Base-by-base conservation (phyloP, 108 stramenopile species). In the Poteriospumella lacustris region DNA sequence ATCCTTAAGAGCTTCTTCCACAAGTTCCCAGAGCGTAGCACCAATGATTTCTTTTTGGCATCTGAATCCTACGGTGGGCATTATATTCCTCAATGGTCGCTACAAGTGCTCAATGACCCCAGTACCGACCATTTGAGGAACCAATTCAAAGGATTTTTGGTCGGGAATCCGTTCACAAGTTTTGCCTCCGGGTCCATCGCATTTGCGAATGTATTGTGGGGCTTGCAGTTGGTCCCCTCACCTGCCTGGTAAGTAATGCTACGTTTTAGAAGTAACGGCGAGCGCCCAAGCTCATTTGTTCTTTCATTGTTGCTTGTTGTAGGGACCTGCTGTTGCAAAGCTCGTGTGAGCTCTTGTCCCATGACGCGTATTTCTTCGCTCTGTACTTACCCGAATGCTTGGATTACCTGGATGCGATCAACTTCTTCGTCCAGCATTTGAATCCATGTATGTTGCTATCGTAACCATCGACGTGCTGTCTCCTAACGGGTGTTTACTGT, bases 51-150 rank as follows among this genome's bases (percentile, higher is more conserved):
- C 41, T 73, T 42, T 56, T 38, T 73, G 41, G 70, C 70, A 42
- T 73, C 70, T 42, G 70, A 73, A 56, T 73, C 70, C 15, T 73
- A 73, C 36, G 70, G 70, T 73, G 70, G 70, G 31, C 70, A 73
- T 56, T 73, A 73, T 56, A 73, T 73, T 42, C 70, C 70, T 12
- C 70, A 73, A 73, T 56, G 43, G 43, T n/a, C 70, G 42, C 33
- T 73, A 26, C 12, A 3, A 26, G 33, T 73, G 9, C 36, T 73
- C 26, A 33, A 42, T 73, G 43, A 44, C 36, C 40, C 26, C 26
- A 26, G 26, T 42, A 9, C 70, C 42, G 5, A 3, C 31, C 24
- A 3, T 64, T 5, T 73, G 38, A 39, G 33, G 33, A 38, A 56
- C 12, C 70, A 56, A 3, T 56, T 73, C 44, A 5, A 12, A 12